Conservation (phyloP, 164 flowering plant species). For the Umbilicus rupestris region DNA sequence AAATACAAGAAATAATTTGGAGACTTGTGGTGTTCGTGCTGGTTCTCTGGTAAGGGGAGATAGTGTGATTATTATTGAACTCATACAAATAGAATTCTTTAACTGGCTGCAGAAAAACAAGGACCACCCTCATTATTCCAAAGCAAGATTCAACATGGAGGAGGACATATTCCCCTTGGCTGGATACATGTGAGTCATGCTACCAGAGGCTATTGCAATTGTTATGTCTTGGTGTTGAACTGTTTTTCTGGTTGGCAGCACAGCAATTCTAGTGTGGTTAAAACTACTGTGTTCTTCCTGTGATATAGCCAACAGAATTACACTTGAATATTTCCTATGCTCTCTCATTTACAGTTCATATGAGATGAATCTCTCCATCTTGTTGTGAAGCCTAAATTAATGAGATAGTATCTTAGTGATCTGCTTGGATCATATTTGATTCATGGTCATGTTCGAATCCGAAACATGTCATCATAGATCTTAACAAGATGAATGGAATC, state of each 20-base stretch:
- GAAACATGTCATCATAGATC: neutral
- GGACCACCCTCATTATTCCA: conserved; percentile 76
- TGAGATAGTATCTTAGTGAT: neutral
- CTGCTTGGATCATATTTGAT: neutral
- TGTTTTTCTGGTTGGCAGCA: too few relatives aligned
- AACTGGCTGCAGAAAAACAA: conserved; percentile 68
- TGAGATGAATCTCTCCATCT: neutral
- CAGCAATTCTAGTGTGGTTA: too few relatives aligned
- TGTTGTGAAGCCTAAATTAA: neutral
- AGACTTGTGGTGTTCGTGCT: conserved; percentile 95
- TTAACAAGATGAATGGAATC: conserved; percentile 1
- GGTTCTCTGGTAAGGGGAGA: conserved; percentile 69
- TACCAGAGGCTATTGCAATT: conserved; percentile 90
- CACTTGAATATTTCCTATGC: too few relatives aligned
- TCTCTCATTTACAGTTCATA: too few relatives aligned
- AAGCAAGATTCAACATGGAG: conserved; percentile 99
- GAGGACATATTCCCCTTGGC: conserved; percentile 95
- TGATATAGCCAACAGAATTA: too few relatives aligned
- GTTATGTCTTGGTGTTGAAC: too few relatives aligned
- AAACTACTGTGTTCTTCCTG: too few relatives aligned
- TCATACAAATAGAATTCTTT: conserved; percentile 7
- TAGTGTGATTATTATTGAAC: neutral
- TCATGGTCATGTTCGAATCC: neutral
- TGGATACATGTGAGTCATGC: conserved; percentile 97
- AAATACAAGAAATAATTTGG: conserved; percentile 75